A percentile compares a stretch with the other conserved stretches of the same genome.
These are phyloP conservation scores for Globisporangium sylvaticum DNA, from an alignment of 352 stramenopile genomes.

Conservation along the genomic window DNA sequence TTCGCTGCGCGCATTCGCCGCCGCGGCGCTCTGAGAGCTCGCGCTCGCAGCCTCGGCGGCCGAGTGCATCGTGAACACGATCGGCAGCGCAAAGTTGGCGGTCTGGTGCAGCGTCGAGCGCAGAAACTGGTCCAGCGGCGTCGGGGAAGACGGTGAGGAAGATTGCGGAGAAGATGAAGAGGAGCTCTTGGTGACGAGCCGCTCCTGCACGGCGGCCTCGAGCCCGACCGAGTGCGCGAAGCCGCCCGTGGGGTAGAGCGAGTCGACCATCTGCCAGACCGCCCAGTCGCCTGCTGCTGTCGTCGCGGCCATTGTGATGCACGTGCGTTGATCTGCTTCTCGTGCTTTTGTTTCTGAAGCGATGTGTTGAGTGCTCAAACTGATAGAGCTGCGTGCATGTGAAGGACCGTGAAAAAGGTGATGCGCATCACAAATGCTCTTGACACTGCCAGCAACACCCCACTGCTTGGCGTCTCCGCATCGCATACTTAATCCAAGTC, in stretches of 20 bases:
- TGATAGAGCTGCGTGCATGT: too few relatives aligned
- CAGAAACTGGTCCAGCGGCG: constrained; percentile 47
- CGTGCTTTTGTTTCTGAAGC: too few relatives aligned
- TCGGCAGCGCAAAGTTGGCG: constrained; percentile 66
- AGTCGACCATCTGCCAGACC: constrained; percentile 82
- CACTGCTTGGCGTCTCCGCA: too few relatives aligned
- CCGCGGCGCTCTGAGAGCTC: neutral
- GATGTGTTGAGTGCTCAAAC: too few relatives aligned
- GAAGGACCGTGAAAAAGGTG: too few relatives aligned
- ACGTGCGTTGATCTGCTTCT: too few relatives aligned
- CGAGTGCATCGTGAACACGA: constrained; percentile 53
- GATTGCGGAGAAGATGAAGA: constrained; percentile 11
- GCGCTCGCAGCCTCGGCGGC: neutral
- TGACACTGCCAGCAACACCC: too few relatives aligned
- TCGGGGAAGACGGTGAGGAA: constrained; percentile 15
- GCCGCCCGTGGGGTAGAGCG: constrained; percentile 74
- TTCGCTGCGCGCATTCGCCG: neutral
- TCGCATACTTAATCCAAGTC: too few relatives aligned
- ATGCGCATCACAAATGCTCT: too few relatives aligned
- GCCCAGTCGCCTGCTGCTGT: constrained; percentile 31
- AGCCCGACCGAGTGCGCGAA: constrained; percentile 82
- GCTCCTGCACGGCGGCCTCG: constrained; percentile 72
- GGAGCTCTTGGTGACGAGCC: constrained; percentile 30
- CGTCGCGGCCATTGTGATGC: neutral
- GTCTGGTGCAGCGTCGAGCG: constrained; percentile 62